Conservation (phyloP, 1,284 basidiomycete genomes). For the Trichosporon asahii region DNA sequence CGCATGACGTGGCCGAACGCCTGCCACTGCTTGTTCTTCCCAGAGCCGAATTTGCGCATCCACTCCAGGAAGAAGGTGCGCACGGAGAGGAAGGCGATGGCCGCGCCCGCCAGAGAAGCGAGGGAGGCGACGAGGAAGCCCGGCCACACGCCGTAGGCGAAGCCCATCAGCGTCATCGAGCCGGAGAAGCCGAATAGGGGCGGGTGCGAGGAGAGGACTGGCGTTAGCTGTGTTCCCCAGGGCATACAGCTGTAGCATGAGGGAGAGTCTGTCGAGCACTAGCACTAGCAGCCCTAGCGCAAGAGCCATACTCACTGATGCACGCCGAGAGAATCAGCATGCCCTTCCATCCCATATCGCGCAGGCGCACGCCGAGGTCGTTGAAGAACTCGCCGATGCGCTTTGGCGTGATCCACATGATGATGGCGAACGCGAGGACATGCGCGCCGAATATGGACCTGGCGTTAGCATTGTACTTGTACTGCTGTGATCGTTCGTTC, state of each 20-base stretch:
- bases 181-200: conserved; percentile 50
- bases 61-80: conserved; percentile 47
- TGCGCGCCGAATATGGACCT: conserved; percentile 34
- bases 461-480: not conserved
- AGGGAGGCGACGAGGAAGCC: conserved; percentile 40
- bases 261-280: no score
- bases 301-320: conserved; percentile 34
- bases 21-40: conserved; percentile 48
- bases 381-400: conserved; percentile 47
- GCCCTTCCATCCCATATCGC: conserved; percentile 40
- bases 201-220: conserved; percentile 49
- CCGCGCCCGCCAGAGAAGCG: conserved; percentile 41
- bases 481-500: not conserved
- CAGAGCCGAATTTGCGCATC: conserved; percentile 36
- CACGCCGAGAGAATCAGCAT: conserved; percentile 37
- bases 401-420: conserved; percentile 45
- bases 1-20: conserved; percentile 51
- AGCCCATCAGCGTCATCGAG: conserved; percentile 49
- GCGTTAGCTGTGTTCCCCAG: not conserved
- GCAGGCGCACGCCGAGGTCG: conserved; percentile 32
- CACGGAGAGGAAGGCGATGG: conserved; percentile 45
- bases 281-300: no score
- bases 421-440: conserved; percentile 28
- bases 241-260: no score
- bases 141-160: conserved; percentile 49